phyloP scores from a whole-genome alignment of 805 yeast genomes.

The Blastobotrys muscicola region DNA sequence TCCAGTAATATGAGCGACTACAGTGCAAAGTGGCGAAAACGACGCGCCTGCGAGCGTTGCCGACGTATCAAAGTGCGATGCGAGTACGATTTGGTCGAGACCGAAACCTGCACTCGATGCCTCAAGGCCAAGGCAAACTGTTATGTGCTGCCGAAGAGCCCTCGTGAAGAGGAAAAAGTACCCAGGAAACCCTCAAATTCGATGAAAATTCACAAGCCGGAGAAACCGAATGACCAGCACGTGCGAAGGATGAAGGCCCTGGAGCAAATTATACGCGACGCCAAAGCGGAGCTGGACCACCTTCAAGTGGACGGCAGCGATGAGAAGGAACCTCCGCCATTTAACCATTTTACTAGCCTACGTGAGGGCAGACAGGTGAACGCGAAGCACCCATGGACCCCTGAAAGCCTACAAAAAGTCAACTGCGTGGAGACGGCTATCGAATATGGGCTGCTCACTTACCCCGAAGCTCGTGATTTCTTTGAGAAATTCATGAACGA shows the following conservation, averaged over 20 bases:
- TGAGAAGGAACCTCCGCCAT: too few species aligned
- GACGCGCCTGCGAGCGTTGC: conserved; percentile 18
- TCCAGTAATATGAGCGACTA: background rate
- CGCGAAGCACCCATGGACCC: too few species aligned
- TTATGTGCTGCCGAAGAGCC: too few species aligned
- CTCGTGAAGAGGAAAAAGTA: too few species aligned
- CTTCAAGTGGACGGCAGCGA: too few species aligned
- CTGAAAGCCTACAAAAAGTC: background rate
- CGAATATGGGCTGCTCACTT: background rate
- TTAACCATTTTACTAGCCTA: too few species aligned
- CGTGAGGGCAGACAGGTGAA: too few species aligned
- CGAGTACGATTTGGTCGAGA: conserved; percentile 9
- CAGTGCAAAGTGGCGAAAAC: conserved; percentile 14
- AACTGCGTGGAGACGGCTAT: background rate
- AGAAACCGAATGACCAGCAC: background rate
- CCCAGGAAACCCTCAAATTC: too few species aligned
- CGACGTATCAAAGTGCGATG: conserved; percentile 16
- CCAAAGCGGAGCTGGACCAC: conserved; percentile 1
- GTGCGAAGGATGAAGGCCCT: background rate
- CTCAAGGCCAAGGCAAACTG: background rate
- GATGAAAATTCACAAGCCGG: conserved; percentile 1
- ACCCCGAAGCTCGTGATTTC: too few species aligned
- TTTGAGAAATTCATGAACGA: too few species aligned
- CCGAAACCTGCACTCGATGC: background rate
- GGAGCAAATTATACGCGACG: background rate